These are phyloP conservation scores for Mortierella hygrophila DNA, from an alignment of 192 early-diverging fungal genomes.

Conservation along the genomic window DNA sequence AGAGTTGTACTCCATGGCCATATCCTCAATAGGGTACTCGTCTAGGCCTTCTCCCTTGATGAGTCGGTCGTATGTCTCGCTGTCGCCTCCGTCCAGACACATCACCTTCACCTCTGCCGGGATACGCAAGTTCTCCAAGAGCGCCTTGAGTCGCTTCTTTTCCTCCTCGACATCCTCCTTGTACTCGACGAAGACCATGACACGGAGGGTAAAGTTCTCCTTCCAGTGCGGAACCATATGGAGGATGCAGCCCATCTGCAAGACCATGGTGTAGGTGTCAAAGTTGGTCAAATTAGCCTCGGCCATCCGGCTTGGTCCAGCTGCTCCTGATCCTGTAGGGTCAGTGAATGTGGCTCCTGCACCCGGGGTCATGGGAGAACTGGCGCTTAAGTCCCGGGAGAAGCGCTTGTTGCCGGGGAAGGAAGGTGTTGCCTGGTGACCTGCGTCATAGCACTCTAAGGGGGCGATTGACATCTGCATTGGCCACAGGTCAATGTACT, in stretches of 20 bases:
- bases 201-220: conserved; percentile 68
- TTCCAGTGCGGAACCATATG: conserved; percentile 80
- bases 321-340: not conserved
- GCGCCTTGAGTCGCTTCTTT: conserved; percentile 61
- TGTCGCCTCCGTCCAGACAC: conserved; percentile 57
- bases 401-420: conserved; percentile 14
- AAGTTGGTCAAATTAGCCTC: conserved; percentile 65
- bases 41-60: conserved; percentile 30
- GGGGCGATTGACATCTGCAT: conserved; percentile 66
- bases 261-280: conserved; percentile 80
- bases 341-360: conserved; percentile 15
- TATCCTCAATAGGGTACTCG: not conserved
- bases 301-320: conserved; percentile 25
- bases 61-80: conserved; percentile 59
- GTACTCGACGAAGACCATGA: conserved; percentile 80
- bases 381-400: conserved; percentile 20
- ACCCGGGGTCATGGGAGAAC: not conserved
- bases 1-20: conserved; percentile 1
- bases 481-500: conserved; percentile 82
- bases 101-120: conserved; percentile 71
- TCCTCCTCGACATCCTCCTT: conserved; percentile 72
- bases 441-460: conserved; percentile 15
- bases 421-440: not conserved
- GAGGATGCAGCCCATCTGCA: conserved; percentile 81
- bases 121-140: conserved; percentile 74